These are phyloP conservation scores for Boletus vinaceobasis DNA, from an alignment of 768 basidiomycete genomes.

Conservation along the genomic window DNA sequence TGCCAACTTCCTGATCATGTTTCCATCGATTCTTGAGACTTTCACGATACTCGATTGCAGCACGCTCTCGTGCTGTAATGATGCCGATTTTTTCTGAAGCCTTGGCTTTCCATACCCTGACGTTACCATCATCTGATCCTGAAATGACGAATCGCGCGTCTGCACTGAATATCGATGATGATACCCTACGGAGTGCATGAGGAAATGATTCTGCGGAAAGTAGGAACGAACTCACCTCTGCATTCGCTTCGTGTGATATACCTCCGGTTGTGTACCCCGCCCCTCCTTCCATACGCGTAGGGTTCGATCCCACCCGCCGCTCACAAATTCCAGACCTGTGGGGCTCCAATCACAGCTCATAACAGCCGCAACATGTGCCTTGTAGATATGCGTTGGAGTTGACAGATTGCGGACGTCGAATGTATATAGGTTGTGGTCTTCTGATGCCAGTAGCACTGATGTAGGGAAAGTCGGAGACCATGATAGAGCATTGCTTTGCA, in stretches of 20 bases:
- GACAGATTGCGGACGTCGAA: slow-evolving; percentile 89
- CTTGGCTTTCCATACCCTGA: slow-evolving; percentile 92
- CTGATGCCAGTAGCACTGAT: slow-evolving; percentile 87
- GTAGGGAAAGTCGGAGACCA: slow-evolving; percentile 99
- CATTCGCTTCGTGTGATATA: slow-evolving; percentile 99
- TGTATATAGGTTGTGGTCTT: slow-evolving; percentile 97
- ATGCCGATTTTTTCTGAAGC: slow-evolving; percentile 91
- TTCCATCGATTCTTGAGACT: slow-evolving; percentile 88
- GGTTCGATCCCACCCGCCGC: slow-evolving; percentile 95
- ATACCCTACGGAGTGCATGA: slow-evolving; percentile 53
- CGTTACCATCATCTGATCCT: slow-evolving; percentile 93
- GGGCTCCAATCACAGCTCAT: slow-evolving; percentile 98
- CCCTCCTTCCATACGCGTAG: slow-evolving; percentile 91
- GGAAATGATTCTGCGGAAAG: background rate
- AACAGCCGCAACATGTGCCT: slow-evolving; percentile 94
- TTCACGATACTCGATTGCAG: slow-evolving; percentile 89
- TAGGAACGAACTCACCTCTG: slow-evolving; percentile 58
- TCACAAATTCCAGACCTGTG: slow-evolving; percentile 92
- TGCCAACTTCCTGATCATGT: slow-evolving; percentile 75
- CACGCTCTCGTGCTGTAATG: slow-evolving; percentile 84
- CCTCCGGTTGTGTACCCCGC: slow-evolving; percentile 75
- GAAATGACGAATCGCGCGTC: slow-evolving; percentile 89
- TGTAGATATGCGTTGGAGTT: slow-evolving; percentile 88
- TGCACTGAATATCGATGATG: slow-evolving; percentile 81
- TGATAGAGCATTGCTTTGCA: slow-evolving; percentile 84